phyloP scores from a whole-genome alignment of 352 stramenopile genomes.

The Phytophthora ramorum region DNA sequence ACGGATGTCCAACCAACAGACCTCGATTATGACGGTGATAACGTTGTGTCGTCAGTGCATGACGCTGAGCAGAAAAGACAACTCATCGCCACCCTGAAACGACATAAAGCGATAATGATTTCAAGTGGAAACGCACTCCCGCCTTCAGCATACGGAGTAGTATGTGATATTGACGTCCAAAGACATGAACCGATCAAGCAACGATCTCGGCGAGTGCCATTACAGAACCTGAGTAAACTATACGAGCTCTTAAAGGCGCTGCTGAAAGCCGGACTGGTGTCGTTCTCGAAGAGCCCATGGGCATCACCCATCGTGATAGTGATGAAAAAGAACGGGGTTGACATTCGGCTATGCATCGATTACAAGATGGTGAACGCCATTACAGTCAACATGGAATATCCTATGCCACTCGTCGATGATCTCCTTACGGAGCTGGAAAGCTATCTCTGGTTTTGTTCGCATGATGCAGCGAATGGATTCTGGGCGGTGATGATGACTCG shows the following conservation, averaged over 20 bases:
- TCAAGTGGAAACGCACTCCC: background rate
- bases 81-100: background rate
- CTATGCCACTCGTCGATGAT: background rate
- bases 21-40: background rate
- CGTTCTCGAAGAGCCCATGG: background rate
- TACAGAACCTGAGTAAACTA: background rate
- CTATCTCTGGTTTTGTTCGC: background rate
- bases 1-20: background rate
- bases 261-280: background rate
- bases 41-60: background rate
- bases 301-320: background rate
- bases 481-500: constrained; percentile 9
- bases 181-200: background rate
- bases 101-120: background rate
- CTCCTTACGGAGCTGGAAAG: background rate
- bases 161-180: constrained; percentile 4
- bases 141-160: background rate
- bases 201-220: background rate
- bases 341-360: constrained; percentile 3
- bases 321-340: background rate
- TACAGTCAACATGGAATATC: background rate
- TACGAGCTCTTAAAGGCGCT: background rate
- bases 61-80: background rate
- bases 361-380: constrained; percentile 7
- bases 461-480: background rate